A percentile compares a stretch with the other conserved stretches of the same genome.
Evolutionary conservation across 768 basidiomycete genomes (phyloP).

Genomic region (Tulasnella sp.): DNA sequence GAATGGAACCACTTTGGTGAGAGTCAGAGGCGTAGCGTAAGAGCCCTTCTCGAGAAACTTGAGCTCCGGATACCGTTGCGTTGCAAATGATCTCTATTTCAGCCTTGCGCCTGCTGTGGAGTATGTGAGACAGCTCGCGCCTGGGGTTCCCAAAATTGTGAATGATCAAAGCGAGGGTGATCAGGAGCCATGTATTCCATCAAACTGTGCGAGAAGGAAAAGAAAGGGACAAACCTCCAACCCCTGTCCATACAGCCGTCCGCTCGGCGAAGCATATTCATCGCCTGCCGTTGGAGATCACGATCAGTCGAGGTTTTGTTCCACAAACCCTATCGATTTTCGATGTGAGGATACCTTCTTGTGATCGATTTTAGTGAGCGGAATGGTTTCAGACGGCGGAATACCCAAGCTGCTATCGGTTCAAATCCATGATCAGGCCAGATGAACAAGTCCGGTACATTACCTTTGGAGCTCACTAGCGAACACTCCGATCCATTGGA

Average conservation of each 20-base stretch:
- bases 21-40: not conserved
- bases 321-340: not conserved
- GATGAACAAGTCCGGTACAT: constrained; percentile 27
- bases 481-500: constrained; percentile 79
- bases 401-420: constrained; percentile 47
- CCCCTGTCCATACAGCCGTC: constrained; percentile 45
- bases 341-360: constrained; percentile 53
- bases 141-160: constrained; percentile 40
- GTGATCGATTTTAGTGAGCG: constrained; percentile 65
- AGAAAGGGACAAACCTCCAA: constrained; percentile 57
- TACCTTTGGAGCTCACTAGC: constrained; percentile 64
- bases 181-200: not conserved
- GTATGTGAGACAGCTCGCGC: constrained; percentile 74
- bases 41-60: not conserved
- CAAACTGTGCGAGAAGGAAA: not conserved
- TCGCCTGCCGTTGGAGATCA: constrained; percentile 45
- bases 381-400: constrained; percentile 61
- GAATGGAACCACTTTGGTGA: not conserved
- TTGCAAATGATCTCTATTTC: constrained; percentile 66
- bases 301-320: constrained; percentile 3
- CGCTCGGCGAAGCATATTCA: constrained; percentile 53
- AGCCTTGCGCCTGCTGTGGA: constrained; percentile 78
- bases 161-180: not conserved
- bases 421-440: not conserved
- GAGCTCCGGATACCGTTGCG: not conserved